Base-by-base conservation (phyloP, 2,329 filamentous ascomycete genomes). In the Diplodia intermedia region DNA sequence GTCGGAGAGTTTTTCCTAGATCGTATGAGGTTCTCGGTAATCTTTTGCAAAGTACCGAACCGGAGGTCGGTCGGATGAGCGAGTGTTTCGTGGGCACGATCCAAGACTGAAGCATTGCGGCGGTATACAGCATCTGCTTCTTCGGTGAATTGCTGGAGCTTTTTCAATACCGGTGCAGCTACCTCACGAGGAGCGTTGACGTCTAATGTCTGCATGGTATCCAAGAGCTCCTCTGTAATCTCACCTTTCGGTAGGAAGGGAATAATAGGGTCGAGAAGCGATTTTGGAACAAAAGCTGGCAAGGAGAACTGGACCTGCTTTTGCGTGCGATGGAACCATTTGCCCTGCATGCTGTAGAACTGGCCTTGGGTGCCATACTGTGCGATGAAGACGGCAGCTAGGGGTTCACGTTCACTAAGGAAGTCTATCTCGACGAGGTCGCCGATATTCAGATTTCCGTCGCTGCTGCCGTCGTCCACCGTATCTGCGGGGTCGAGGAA, bases 281-380 rank as follows among this genome's bases (percentile, higher is more conserved):
- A 75, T 1, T 76, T 77, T 33, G 82, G 75, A 11, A 85, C 79
- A 71, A 85, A 86, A 29, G 78, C 76, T 57, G 84, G 82, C 12
- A 87, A 77, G 11, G 82, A 79, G 71, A 84, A 87, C 55, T 82
- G 80, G 8, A 86, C 74, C 38, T 77, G 73, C 23, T 71, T 74
- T 4, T 80, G 73, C 3, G 26, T 65, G 18, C 77, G 72, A 70
- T 83, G 79, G 23, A 79, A 69, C 83, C 84, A 86, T 69, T 78
- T 79, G 11, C 85, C 85, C 61, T 81, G 78, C 72, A 84, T 80
- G 7, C 81, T 83, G 72, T 83, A 84, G 72, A 84, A 84, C 67
- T 86, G 85, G 43, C 76, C 78, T 33, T 78, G 72, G 3, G 40
- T 71, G 1, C 75, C 76, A 26, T 84, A 49, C 52, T 81, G 76